Conservation (phyloP, 345 rosid species). For the Psidium guajava region DNA sequence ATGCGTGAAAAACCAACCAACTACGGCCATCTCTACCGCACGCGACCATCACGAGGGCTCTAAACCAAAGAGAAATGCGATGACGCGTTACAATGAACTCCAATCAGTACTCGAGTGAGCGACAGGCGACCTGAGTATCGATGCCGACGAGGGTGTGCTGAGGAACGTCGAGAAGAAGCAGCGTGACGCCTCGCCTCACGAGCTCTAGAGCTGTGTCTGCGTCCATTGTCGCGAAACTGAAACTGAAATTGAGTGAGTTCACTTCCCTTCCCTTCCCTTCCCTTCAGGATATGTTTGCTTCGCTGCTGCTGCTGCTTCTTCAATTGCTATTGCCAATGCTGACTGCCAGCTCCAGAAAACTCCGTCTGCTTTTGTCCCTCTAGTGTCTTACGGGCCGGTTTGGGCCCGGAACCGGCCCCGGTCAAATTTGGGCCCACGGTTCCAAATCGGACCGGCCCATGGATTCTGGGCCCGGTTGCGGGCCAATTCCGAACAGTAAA, state of each 20-base stretch:
- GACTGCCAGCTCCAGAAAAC: too few species aligned
- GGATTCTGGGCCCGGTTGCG: too few species aligned
- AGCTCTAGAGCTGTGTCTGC: constrained; percentile 64
- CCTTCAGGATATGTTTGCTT: background rate
- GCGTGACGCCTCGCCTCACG: constrained; percentile 64
- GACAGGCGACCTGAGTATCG: constrained; percentile 57
- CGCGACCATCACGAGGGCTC: background rate
- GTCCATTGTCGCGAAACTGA: constrained; percentile 30
- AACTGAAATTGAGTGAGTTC: background rate
- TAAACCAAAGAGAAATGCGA: too few species aligned
- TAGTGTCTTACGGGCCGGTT: background rate
- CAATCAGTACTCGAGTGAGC: background rate
- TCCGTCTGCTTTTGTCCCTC: background rate
- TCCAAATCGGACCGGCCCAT: too few species aligned
- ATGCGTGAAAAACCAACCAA: background rate
- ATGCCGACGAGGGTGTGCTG: constrained; percentile 65
- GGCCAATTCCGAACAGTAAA: too few species aligned
- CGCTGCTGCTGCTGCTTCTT: background rate
- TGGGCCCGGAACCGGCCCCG: too few species aligned
- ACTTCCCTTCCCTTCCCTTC: background rate
- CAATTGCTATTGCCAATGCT: too few species aligned
- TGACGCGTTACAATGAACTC: too few species aligned
- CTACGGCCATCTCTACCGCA: background rate
- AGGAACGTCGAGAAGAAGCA: constrained; percentile 89
- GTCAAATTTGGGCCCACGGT: too few species aligned